These are phyloP conservation scores for Colletotrichum zoysiae DNA, from an alignment of 2,329 filamentous ascomycete genomes.

Conservation along the genomic window DNA sequence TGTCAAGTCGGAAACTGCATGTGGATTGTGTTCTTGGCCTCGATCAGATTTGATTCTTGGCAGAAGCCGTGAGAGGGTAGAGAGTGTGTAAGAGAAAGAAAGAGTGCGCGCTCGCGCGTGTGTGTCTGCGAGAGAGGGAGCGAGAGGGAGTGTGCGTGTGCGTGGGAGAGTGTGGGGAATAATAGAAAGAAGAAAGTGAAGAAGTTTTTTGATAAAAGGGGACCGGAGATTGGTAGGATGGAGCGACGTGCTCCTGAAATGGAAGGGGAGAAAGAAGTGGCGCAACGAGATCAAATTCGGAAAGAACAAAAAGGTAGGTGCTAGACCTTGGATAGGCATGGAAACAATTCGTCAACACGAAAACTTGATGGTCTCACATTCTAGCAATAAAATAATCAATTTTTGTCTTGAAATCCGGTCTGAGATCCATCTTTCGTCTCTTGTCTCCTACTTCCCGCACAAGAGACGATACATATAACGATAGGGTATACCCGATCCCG, in stretches of 20 bases:
- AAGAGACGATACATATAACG: not conserved
- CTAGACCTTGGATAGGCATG: not conserved
- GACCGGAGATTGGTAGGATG: not conserved
- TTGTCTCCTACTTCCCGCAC: not conserved
- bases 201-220: too few relatives aligned
- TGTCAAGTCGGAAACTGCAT: not conserved
- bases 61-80: not conserved
- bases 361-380: not conserved
- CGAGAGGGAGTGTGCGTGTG: too few relatives aligned
- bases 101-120: too few relatives aligned
- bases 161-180: not conserved
- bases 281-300: not conserved
- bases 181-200: not conserved
- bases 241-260: not conserved
- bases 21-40: not conserved
- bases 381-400: not conserved
- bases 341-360: not conserved
- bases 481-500: conserved; percentile 27
- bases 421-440: not conserved
- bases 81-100: not conserved
- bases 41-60: too few relatives aligned
- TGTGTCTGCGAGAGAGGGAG: too few relatives aligned
- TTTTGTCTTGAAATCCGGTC: not conserved
- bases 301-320: not conserved
- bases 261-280: not conserved